These are phyloP conservation scores for Gossypium schwendimanii DNA, from an alignment of 441 rosid genomes.

Conservation along the genomic window DNA sequence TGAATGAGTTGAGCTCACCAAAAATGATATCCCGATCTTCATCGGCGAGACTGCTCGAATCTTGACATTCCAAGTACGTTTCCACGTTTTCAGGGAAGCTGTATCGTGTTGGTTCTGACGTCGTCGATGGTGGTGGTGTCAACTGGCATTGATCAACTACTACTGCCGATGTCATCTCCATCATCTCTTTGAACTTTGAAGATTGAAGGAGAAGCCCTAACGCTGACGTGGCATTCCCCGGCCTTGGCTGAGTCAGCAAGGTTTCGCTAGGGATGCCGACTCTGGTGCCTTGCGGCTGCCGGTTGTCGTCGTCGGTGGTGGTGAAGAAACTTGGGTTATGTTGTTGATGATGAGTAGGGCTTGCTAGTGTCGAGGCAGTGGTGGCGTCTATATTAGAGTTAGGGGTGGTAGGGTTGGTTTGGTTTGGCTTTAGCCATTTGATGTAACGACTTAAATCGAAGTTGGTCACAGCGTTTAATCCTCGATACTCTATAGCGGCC, in stretches of 20 bases:
- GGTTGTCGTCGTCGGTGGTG: not conserved
- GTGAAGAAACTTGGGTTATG: constrained; percentile 25
- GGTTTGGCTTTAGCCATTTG: constrained; percentile 40
- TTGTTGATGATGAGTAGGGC: constrained; percentile 24
- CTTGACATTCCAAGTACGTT: constrained; percentile 59
- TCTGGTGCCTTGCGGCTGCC: constrained; percentile 15
- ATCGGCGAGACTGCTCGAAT: constrained; percentile 32
- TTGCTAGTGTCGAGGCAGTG: constrained; percentile 2
- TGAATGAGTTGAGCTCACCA: constrained; percentile 42
- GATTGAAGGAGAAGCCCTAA: constrained; percentile 54
- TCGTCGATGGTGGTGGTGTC: constrained; percentile 13
- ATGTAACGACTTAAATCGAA: constrained; percentile 54
- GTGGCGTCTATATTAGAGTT: constrained; percentile 1
- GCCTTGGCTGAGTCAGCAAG: constrained; percentile 21
- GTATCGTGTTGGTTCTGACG: constrained; percentile 31
- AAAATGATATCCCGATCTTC: constrained; percentile 41
- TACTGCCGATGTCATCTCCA: constrained; percentile 48
- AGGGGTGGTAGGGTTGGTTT: constrained; percentile 5
- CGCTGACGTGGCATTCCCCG: constrained; percentile 46
- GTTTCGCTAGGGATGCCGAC: not conserved
- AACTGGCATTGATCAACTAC: constrained; percentile 18
- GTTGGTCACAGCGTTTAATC: constrained; percentile 58
- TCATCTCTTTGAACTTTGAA: constrained; percentile 59
- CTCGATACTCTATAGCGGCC: constrained; percentile 67
- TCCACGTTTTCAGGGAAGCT: constrained; percentile 70